Conservation (phyloP, 805 yeast species). For the Hanseniaspora vineae region DNA sequence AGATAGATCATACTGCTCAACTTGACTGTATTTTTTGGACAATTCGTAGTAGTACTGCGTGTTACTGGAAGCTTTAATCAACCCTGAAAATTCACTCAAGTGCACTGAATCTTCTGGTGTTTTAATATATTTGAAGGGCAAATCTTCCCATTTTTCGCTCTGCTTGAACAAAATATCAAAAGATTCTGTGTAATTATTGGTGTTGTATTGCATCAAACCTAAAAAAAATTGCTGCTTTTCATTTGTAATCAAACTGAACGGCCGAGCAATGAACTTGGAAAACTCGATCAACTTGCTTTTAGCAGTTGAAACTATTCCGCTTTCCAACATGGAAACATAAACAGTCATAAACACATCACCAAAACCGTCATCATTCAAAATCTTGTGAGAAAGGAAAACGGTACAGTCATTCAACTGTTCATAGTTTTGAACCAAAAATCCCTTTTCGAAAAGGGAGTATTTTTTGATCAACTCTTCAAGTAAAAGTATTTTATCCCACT, state of each 20-base stretch:
- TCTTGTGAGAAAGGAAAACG: slow-evolving; percentile 7
- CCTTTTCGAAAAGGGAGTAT: slow-evolving; percentile 15
- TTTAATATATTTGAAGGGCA: not conserved
- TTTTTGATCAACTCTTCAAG: slow-evolving; percentile 10
- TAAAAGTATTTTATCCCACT: slow-evolving; percentile 13
- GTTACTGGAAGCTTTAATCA: slow-evolving; percentile 7
- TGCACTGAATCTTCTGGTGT: not conserved
- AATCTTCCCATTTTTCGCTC: slow-evolving; percentile 1
- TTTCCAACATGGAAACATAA: slow-evolving; percentile 11
- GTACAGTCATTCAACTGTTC: slow-evolving; percentile 13
- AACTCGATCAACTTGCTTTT: slow-evolving; percentile 5
- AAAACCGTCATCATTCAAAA: slow-evolving; percentile 8
- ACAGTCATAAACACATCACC: slow-evolving; percentile 12
- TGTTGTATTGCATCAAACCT: slow-evolving; percentile 15
- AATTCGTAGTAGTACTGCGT: slow-evolving; percentile 16
- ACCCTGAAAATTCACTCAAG: no score
- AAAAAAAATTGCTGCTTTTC: slow-evolving; percentile 16
- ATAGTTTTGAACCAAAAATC: slow-evolving; percentile 15
- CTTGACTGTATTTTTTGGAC: slow-evolving; percentile 15
- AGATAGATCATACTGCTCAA: slow-evolving; percentile 12
- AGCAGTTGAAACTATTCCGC: not conserved
- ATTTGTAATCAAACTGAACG: slow-evolving; percentile 12
- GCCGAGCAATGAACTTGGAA: slow-evolving; percentile 10
- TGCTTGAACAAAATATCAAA: slow-evolving; percentile 14
- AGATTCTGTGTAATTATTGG: slow-evolving; percentile 15